phyloP scores from a whole-genome alignment of 2,329 filamentous ascomycete genomes.

The Alternaria infectoria region DNA sequence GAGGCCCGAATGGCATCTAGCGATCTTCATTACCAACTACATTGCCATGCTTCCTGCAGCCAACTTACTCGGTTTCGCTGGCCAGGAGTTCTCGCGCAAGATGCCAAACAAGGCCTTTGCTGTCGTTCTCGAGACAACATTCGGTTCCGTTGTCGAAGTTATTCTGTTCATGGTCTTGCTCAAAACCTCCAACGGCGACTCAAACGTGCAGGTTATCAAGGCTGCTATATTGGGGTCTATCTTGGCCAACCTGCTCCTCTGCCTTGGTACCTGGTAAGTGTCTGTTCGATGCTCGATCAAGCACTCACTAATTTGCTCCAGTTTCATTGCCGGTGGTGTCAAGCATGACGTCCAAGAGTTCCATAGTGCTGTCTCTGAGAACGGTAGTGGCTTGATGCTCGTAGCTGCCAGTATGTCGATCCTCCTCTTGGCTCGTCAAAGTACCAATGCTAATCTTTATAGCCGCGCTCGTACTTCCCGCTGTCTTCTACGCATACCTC shows the following conservation, averaged over 20 bases:
- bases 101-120: slow-evolving; percentile 72
- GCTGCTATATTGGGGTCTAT: slow-evolving; percentile 85
- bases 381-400: slow-evolving; percentile 76
- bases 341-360: slow-evolving; percentile 72
- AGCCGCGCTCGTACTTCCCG: slow-evolving; percentile 57
- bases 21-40: slow-evolving; percentile 74
- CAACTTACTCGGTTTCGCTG: slow-evolving; percentile 77
- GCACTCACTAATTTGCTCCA: background rate
- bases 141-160: slow-evolving; percentile 81
- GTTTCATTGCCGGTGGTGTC: slow-evolving; percentile 77
- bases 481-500: slow-evolving; percentile 60
- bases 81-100: slow-evolving; percentile 74
- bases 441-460: slow-evolving; percentile 25
- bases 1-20: slow-evolving; percentile 63
- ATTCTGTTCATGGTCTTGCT: slow-evolving; percentile 82
- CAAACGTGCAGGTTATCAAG: slow-evolving; percentile 72
- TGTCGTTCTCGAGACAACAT: slow-evolving; percentile 63
- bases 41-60: slow-evolving; percentile 79
- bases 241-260: slow-evolving; percentile 80
- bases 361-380: slow-evolving; percentile 77
- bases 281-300: background rate
- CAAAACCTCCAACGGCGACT: slow-evolving; percentile 49
- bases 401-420: slow-evolving; percentile 68
- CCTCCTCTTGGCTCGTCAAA: background rate
- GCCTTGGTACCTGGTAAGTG: slow-evolving; percentile 70